Base-by-base conservation (phyloP, 169 alveolate genomes). In the Plasmodium vinckei region DNA sequence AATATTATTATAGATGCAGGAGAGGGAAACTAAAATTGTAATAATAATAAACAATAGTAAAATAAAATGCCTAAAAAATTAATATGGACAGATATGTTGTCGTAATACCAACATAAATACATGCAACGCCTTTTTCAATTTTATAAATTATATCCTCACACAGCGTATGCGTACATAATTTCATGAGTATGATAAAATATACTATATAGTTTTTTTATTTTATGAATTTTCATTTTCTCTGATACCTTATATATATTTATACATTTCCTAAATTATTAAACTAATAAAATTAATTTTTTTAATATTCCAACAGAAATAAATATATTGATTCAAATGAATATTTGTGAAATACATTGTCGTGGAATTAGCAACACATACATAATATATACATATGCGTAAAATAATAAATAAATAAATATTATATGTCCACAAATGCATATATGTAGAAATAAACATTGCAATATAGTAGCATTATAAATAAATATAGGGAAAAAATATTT, bases 271-370 rank as follows among this genome's bases (percentile, higher is more conserved):
- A 19, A 15, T 44, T 69, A 67, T 61, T 75, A 77, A 77, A 25
- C 42, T 51, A 39, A 77, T 47, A 64, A 64, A 47, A 63, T 64
- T 51, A 9, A 9, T 77, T 75, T 56, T 75, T 77, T 51, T 63
- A 51, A 64, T 57, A 63, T 64, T 64, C 42, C 88, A 33, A 33
- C 88, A 51, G 88, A 49, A 77, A 63, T 64, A 68, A 63, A 54
- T 67, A 60, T 73, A 60, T 27, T 19, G n/a, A 2, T 51, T 12
- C 6, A 51, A 12, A 51, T 51, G 59, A 13, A 12, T 15, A 51
- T 47, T 51, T 57, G 72, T 75, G 47, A 21, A 64, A 27, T 42
- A 57, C 39, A 77, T 56, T 51, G 56, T 77, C 51, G 44, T 61
- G 63, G 53, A 77, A 77, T 67, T 49, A 69, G 77, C 65, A 56